Percentiles rank a stretch among this genome's conserved stretches.
Conservation (phyloP, 306 rosid genomes). For the Pterocarpus santalinus region DNA sequence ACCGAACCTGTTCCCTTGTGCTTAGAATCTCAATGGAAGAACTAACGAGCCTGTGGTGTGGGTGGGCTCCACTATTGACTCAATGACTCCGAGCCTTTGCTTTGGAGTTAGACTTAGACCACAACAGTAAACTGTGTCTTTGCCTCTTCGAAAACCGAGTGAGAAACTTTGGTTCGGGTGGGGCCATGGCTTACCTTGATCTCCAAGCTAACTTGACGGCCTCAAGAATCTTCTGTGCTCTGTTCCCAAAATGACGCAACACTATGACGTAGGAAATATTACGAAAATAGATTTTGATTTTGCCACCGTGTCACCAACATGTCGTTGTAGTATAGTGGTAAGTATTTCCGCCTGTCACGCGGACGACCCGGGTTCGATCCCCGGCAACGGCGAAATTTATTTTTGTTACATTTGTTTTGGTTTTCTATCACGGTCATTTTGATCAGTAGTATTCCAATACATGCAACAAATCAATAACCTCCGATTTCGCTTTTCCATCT, state of each 20-base stretch:
- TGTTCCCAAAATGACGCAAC: neutral
- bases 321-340: neutral
- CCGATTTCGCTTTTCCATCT: no score
- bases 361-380: slow-evolving; percentile 7
- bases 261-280: neutral
- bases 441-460: no score
- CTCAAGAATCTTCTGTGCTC: neutral
- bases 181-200: slow-evolving; percentile 46
- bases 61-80: slow-evolving; percentile 43
- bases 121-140: neutral
- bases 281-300: neutral
- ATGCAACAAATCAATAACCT: no score
- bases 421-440: neutral
- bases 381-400: neutral
- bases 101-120: slow-evolving; percentile 22
- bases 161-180: neutral
- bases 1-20: slow-evolving; percentile 13
- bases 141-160: slow-evolving; percentile 20
- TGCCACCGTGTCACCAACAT: neutral
- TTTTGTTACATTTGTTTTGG: no score
- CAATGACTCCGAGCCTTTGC: slow-evolving; percentile 24
- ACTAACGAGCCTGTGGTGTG: neutral
- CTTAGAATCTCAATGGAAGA: neutral
- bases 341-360: neutral
- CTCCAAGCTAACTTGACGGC: slow-evolving; percentile 39